Percentiles rank a stretch among this genome's conserved stretches.
Conservation (phyloP, 2,329 filamentous ascomycete genomes). For the Fusarium nurragi region DNA sequence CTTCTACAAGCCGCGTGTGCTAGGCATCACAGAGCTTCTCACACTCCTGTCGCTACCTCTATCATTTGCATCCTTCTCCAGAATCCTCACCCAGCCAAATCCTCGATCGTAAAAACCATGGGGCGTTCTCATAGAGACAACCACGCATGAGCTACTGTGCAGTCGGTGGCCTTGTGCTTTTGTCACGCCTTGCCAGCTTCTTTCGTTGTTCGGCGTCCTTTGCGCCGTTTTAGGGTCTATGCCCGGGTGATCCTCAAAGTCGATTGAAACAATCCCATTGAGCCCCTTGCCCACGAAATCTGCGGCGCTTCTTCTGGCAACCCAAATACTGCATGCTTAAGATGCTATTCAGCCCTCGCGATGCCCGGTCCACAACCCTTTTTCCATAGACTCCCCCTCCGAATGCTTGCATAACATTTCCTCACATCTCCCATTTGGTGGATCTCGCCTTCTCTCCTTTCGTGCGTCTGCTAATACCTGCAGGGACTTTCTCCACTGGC, state of each 20-base stretch:
- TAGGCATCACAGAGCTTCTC: constrained; percentile 11
- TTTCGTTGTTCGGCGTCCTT: constrained; percentile 7
- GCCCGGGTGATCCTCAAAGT: constrained; percentile 16
- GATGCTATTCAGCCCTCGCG: neutral
- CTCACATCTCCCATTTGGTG: constrained; percentile 2
- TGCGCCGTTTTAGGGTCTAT: constrained; percentile 26
- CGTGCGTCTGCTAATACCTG: constrained; percentile 28
- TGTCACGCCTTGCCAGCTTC: constrained; percentile 10
- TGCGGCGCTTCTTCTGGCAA: constrained; percentile 18
- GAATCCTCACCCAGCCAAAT: neutral
- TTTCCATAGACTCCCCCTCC: neutral
- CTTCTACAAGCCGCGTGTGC: neutral
- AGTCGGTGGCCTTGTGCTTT: constrained; percentile 8
- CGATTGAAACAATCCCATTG: constrained; percentile 25
- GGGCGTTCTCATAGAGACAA: neutral
- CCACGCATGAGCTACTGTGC: constrained; percentile 6
- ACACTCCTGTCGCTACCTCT: constrained; percentile 5
- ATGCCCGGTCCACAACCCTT: neutral
- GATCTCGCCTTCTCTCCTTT: constrained; percentile 24
- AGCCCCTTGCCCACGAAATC: constrained; percentile 23
- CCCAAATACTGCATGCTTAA: neutral
- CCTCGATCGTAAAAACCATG: constrained; percentile 9
- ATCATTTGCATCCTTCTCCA: constrained; percentile 3
- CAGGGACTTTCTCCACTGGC: constrained; percentile 25
- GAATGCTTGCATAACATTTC: constrained; percentile 1